Conservation (phyloP, 108 stramenopile genomes). For the Pseudonitzschia delicatissima region DNA sequence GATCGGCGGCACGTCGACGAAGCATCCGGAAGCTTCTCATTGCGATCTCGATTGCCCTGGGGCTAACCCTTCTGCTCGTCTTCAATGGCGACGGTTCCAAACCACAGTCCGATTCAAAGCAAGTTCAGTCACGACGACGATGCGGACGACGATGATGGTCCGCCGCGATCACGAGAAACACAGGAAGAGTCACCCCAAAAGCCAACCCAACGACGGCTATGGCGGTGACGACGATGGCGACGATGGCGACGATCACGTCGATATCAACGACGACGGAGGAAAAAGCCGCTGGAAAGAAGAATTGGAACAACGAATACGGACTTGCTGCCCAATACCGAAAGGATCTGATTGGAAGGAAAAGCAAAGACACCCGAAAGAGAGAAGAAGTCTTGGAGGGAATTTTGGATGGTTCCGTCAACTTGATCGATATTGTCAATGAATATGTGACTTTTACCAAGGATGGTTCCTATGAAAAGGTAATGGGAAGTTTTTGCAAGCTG, state of each 20-base stretch:
- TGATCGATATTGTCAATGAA: slow-evolving; percentile 17
- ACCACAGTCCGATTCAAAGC: not conserved
- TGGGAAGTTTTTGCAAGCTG: slow-evolving; percentile 59
- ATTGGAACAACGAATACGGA: not conserved
- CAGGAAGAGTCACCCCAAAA: not conserved
- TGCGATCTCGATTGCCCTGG: not conserved
- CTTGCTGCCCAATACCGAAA: not conserved
- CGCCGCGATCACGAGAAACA: not conserved
- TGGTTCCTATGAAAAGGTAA: slow-evolving; percentile 42
- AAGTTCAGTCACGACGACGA: not conserved
- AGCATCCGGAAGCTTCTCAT: not conserved
- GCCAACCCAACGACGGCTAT: not conserved
- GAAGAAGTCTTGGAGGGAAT: slow-evolving; percentile 3
- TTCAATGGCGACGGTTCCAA: not conserved
- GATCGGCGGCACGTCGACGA: slow-evolving; percentile 25
- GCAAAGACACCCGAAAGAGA: too few species aligned
- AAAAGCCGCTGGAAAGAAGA: not conserved
- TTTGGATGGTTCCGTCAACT: slow-evolving; percentile 25
- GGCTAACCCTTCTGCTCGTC: too few species aligned
- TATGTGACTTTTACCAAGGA: not conserved
- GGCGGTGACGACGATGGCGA: not conserved
- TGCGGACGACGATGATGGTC: not conserved
- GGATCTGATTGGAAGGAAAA: not conserved
- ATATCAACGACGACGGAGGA: not conserved
- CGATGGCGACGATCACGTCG: not conserved